Percentiles rank a stretch among this genome's conserved stretches.
Conservation (phyloP, 768 basidiomycete genomes). For the Galerina marginata region DNA sequence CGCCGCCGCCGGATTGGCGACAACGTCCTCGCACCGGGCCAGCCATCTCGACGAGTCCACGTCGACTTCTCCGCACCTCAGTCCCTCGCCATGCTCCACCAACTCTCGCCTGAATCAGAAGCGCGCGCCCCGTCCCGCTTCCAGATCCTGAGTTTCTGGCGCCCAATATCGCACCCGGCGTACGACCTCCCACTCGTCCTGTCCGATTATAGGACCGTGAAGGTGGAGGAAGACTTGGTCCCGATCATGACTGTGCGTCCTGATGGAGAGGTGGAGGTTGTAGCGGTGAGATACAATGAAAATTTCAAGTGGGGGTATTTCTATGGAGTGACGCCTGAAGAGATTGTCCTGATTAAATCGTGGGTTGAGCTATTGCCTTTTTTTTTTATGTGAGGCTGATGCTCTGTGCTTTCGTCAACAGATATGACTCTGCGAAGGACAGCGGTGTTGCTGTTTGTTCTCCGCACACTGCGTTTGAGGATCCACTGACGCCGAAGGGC, state of each 20-base stretch:
- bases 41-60: constrained; percentile 50
- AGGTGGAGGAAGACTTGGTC: constrained; percentile 46
- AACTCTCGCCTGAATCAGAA: constrained; percentile 54
- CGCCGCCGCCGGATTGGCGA: constrained; percentile 49
- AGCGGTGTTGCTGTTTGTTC: constrained; percentile 58
- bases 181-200: constrained; percentile 57
- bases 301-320: constrained; percentile 58
- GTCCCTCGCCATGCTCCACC: constrained; percentile 50
- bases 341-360: constrained; percentile 60
- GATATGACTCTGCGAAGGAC: constrained; percentile 38
- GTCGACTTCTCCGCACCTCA: constrained; percentile 54
- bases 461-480: constrained; percentile 64
- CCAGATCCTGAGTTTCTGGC: constrained; percentile 69
- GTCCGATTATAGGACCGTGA: constrained; percentile 56
- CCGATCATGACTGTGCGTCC: constrained; percentile 52
- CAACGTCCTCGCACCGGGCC: constrained; percentile 41
- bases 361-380: not conserved
- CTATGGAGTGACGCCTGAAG: constrained; percentile 51
- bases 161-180: constrained; percentile 54
- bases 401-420: not conserved
- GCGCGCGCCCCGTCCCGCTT: constrained; percentile 51
- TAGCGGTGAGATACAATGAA: constrained; percentile 49
- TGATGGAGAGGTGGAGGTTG: constrained; percentile 56
- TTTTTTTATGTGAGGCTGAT: not conserved
- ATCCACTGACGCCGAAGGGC: constrained; percentile 53